phyloP scores from a whole-genome alignment of 2,329 filamentous ascomycete species.

The Arthrobotrys sphaeroides region DNA sequence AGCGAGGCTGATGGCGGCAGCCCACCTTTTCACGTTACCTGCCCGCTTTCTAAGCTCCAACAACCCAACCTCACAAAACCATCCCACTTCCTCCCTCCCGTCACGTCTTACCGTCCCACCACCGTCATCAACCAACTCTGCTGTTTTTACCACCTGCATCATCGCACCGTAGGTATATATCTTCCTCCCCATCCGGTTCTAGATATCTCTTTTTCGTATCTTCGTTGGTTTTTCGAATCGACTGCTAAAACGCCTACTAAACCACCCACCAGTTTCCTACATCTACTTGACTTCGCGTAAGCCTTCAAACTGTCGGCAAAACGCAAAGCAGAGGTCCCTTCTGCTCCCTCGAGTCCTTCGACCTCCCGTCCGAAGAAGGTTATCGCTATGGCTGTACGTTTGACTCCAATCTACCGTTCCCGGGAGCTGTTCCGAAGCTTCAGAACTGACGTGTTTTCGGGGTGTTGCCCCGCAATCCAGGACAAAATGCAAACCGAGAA shows the following conservation, averaged over 20 bases:
- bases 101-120: conserved; percentile 11
- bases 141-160: neutral
- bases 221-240: neutral
- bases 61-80: conserved; percentile 34
- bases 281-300: neutral
- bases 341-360: conserved; percentile 52
- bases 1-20: conserved; percentile 28
- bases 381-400: conserved; percentile 50
- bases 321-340: conserved; percentile 52
- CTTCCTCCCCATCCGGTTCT: neutral
- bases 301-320: conserved; percentile 51
- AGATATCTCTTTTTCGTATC: neutral
- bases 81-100: conserved; percentile 29
- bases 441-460: conserved; percentile 48
- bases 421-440: conserved; percentile 23
- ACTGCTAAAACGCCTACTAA: neutral
- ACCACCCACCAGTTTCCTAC: conserved; percentile 11
- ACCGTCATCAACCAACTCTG: neutral
- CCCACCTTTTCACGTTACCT: conserved; percentile 36
- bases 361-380: conserved; percentile 49
- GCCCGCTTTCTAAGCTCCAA: conserved; percentile 46
- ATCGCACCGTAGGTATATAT: conserved; percentile 23
- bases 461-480: conserved; percentile 52
- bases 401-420: neutral
- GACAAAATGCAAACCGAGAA: conserved; percentile 52